Conservation (phyloP, 768 basidiomycete species). For the Pisolithus albus region DNA sequence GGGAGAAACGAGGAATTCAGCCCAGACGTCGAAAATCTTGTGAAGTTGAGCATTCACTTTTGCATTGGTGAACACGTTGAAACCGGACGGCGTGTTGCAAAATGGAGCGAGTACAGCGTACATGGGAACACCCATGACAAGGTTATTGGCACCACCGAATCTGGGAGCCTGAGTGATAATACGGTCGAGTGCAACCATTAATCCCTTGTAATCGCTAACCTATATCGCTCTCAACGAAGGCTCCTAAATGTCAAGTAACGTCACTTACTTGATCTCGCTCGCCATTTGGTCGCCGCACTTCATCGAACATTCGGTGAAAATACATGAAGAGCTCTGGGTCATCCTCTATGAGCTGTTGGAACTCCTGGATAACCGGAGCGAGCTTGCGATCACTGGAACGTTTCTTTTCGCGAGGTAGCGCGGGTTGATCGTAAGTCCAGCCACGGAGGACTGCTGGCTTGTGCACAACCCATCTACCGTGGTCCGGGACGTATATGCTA, state of each 20-base stretch:
- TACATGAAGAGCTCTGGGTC: constrained; percentile 24
- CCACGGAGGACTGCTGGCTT: neutral
- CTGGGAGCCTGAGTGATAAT: constrained; percentile 1
- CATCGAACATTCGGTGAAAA: constrained; percentile 31
- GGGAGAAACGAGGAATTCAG: constrained; percentile 37
- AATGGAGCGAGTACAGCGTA: neutral
- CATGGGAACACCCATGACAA: neutral
- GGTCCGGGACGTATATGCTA: neutral
- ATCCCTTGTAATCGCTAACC: neutral
- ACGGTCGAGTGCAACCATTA: constrained; percentile 6
- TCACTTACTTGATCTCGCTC: neutral
- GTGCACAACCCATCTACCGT: neutral
- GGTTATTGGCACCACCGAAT: constrained; percentile 1
- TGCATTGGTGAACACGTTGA: constrained; percentile 20
- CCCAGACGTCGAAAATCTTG: constrained; percentile 46
- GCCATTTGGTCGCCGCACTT: neutral
- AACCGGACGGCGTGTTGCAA: constrained; percentile 3
- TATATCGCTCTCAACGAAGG: neutral
- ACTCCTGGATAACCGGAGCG: constrained; percentile 20
- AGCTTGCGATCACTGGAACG: constrained; percentile 4
- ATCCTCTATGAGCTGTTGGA: constrained; percentile 24
- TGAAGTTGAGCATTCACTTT: constrained; percentile 42
- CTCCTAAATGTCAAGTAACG: neutral
- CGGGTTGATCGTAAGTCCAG: neutral
- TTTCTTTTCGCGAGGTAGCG: neutral